Evolutionary conservation across 2,329 filamentous ascomycete genomes (phyloP).

Genomic region (Fragosphaeria purpurea): DNA sequence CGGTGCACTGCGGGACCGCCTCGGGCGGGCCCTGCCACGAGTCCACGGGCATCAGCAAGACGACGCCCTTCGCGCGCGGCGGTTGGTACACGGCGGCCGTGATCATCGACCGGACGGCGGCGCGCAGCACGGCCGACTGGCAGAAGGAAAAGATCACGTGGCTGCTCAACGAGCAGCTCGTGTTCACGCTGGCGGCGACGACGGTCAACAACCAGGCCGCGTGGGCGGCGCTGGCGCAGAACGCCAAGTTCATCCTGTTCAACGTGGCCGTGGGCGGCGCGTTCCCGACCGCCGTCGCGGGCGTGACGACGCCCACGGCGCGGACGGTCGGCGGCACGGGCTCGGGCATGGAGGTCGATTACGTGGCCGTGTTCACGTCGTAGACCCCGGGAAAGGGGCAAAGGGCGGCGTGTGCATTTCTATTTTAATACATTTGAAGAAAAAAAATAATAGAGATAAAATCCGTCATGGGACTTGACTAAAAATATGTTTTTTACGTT

Average conservation of each 20-base stretch:
- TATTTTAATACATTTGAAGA: no score
- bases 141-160: constrained; percentile 40
- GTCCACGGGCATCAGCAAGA: constrained; percentile 23
- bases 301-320: constrained; percentile 28
- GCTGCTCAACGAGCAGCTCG: constrained; percentile 35
- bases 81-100: constrained; percentile 38
- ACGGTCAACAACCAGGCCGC: constrained; percentile 33
- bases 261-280: constrained; percentile 46
- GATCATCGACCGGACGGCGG: constrained; percentile 35
- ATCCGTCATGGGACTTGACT: no score
- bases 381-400: neutral
- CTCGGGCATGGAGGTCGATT: constrained; percentile 41
- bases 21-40: constrained; percentile 33
- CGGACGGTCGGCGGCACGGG: constrained; percentile 35
- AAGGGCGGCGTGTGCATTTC: no score
- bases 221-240: constrained; percentile 42
- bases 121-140: constrained; percentile 27
- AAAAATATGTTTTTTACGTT: no score
- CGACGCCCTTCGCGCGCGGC: constrained; percentile 16
- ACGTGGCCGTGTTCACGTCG: constrained; percentile 33
- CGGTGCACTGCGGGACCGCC: constrained; percentile 31
- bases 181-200: constrained; percentile 32
- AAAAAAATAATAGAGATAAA: no score
- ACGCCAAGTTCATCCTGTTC: constrained; percentile 40
- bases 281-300: constrained; percentile 25